Evolutionary conservation across 176 grass and related monocot genomes (phyloP), one percentile per base, ranked within the genome.

Genomic region (Coix lacrymajobi): DNA sequence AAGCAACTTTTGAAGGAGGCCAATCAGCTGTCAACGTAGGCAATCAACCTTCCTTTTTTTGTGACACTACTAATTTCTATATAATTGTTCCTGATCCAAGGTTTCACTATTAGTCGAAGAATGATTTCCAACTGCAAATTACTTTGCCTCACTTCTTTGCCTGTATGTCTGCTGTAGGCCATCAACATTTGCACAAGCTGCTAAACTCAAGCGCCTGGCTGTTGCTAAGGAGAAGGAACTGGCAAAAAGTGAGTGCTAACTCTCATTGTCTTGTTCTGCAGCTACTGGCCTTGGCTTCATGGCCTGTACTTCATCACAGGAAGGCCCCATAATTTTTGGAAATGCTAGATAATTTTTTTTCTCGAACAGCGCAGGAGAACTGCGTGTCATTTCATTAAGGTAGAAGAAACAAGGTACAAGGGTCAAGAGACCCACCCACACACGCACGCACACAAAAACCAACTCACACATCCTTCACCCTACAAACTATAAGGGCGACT

Each of bases 161-260:
- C 2, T 85, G 61, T 33, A 83, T 49, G 26, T 76, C 44, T 79
- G 16, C 25, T 77, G 80, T 81, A 98, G 96, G 72, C 96, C 96
- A 31, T 93, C 96, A 32, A 98, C 93, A 43, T 98, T 98, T 95
- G 96, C 96, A 60, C 96, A 98, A 73, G 87, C 93, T 3, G 96
- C 96, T 62, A 98, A 93, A 66, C 93, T 95, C 67, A 98, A 86
- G 82, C 85, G 93, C 64, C 62, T 90, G 71, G 93, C 91, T 90
- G 89, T 28, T 32, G 76, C 93, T 28, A 95, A 98, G 82, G 96
- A 98, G 87, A 98, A 92, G 63, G 89, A 95, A 77, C 83, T 95
- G 29, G 44, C 75, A 14, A 98, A 84, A 85, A 51, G 93, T 98
- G 93, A 66, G 83, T 62, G 49, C 45, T 56, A 83, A 44, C 25